Conservation (phyloP, 257 asterid species). For the Oldenlandia corymbosa region DNA sequence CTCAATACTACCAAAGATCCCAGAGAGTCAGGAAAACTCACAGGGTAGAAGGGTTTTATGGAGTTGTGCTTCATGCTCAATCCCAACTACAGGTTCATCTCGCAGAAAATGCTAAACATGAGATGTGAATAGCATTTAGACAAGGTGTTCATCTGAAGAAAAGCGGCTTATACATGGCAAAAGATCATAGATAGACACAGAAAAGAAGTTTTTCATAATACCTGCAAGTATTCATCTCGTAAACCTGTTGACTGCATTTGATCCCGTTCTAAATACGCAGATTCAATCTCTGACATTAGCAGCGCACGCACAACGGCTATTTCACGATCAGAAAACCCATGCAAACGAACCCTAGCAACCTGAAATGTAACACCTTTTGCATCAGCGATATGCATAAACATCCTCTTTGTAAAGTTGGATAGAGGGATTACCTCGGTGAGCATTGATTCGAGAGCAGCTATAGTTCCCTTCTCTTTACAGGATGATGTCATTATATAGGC, state of each 20-base stretch:
- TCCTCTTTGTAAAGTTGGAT: slow-evolving; percentile 7
- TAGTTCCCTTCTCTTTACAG: slow-evolving; percentile 82
- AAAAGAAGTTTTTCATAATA: slow-evolving; percentile 17
- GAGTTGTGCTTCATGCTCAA: slow-evolving; percentile 87
- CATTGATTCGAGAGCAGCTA: slow-evolving; percentile 85
- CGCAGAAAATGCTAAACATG: slow-evolving; percentile 76
- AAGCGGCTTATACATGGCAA: background rate
- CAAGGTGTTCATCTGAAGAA: slow-evolving; percentile 9
- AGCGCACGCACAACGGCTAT: slow-evolving; percentile 70
- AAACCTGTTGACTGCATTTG: slow-evolving; percentile 84
- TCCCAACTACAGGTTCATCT: slow-evolving; percentile 90
- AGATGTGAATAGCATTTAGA: slow-evolving; percentile 22
- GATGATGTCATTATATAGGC: slow-evolving; percentile 90
- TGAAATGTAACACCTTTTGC: slow-evolving; percentile 27
- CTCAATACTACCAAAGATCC: background rate
- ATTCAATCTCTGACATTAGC: slow-evolving; percentile 88
- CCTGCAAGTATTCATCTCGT: slow-evolving; percentile 91
- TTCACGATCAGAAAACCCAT: slow-evolving; percentile 94
- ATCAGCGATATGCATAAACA: slow-evolving; percentile 31
- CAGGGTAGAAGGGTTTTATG: slow-evolving; percentile 84
- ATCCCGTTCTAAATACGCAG: slow-evolving; percentile 88
- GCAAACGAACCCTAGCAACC: slow-evolving; percentile 85
- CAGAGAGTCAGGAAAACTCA: slow-evolving; percentile 35
- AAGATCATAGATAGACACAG: background rate
- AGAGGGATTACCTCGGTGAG: slow-evolving; percentile 64